phyloP scores from a whole-genome alignment of 176 grass and related monocot genomes.

The Aechmea fasciata region DNA sequence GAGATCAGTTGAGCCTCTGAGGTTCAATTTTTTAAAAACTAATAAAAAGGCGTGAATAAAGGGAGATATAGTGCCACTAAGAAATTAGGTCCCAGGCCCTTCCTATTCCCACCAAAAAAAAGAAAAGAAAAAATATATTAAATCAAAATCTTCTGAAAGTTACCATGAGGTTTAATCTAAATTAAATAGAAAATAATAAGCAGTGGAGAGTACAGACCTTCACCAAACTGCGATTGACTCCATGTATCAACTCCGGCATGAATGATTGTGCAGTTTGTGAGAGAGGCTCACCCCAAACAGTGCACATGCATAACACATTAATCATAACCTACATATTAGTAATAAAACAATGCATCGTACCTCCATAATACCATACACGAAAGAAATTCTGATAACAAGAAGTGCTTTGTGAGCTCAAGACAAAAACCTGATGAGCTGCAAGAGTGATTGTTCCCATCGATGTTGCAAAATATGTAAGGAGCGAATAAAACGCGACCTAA shows the following conservation, averaged over 20 bases:
- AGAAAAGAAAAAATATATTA: neutral
- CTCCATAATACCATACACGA: conserved; percentile 5
- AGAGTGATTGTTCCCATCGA: conserved; percentile 79
- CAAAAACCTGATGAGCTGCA: conserved; percentile 75
- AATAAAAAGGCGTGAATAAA: too few relatives aligned
- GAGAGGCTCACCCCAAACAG: conserved; percentile 95
- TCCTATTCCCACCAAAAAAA: neutral
- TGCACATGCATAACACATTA: conserved; percentile 87
- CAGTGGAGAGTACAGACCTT: conserved; percentile 41
- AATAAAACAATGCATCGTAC: conserved; percentile 13
- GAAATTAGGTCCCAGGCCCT: too few relatives aligned
- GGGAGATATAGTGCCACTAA: too few relatives aligned
- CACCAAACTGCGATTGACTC: conserved; percentile 65
- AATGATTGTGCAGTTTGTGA: conserved; percentile 98
- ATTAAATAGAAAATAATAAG: conserved; percentile 5
- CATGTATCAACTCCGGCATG: conserved; percentile 92
- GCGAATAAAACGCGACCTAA: conserved; percentile 91
- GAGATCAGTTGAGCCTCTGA: too few relatives aligned
- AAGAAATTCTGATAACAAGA: conserved; percentile 7
- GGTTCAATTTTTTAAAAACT: too few relatives aligned
- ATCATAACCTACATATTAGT: conserved; percentile 80
- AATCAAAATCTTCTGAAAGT: neutral
- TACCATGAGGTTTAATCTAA: neutral
- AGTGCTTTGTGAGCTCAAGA: conserved; percentile 1
- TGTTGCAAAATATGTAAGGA: conserved; percentile 89